Evolutionary conservation across 352 stramenopile genomes (phyloP).

Genomic region (Phytophthora ohioensis): DNA sequence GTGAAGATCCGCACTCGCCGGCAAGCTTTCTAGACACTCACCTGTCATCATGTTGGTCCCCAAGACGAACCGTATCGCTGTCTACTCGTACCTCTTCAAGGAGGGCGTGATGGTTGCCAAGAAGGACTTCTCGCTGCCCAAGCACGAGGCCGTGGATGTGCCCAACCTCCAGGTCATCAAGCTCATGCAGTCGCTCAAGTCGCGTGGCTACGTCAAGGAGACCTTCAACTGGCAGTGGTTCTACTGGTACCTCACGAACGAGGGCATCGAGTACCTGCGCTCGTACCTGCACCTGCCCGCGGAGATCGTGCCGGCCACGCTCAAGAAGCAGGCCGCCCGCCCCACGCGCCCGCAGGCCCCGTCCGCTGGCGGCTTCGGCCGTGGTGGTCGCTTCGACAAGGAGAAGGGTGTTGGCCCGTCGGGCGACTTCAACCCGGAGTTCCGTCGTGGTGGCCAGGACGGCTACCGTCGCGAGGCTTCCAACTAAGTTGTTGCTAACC

Average conservation of each 20-base stretch:
- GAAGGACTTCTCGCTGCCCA: conserved; percentile 89
- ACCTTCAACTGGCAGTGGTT: conserved; percentile 99
- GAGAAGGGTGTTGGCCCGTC: conserved; percentile 90
- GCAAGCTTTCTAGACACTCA: conserved; percentile 85
- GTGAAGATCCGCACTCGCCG: conserved; percentile 92
- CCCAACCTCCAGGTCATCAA: conserved; percentile 99
- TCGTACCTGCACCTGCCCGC: conserved; percentile 98
- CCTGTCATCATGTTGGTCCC: conserved; percentile 91
- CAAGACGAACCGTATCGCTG: conserved; percentile 99
- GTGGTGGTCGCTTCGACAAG: conserved; percentile 89
- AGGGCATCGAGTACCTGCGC: conserved; percentile 99
- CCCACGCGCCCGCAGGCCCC: conserved; percentile 83
- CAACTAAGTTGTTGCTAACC: conserved; percentile 68
- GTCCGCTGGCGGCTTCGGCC: conserved; percentile 78
- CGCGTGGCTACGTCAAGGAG: conserved; percentile 97
- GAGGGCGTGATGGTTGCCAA: conserved; percentile 92
- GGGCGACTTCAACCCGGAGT: conserved; percentile 91
- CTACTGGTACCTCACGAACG: conserved; percentile 99
- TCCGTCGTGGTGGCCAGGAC: conserved; percentile 85
- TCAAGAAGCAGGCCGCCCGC: conserved; percentile 96
- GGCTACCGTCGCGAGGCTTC: conserved; percentile 89
- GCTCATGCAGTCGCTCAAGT: conserved; percentile 99
- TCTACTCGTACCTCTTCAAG: conserved; percentile 99
- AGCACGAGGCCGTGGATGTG: conserved; percentile 98
- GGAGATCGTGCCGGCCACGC: conserved; percentile 98